Evolutionary conservation across 163 green algal species (phyloP), one percentile per base, ranked within the genome.

Genomic region (Coccomyxa subellipsoidea): DNA sequence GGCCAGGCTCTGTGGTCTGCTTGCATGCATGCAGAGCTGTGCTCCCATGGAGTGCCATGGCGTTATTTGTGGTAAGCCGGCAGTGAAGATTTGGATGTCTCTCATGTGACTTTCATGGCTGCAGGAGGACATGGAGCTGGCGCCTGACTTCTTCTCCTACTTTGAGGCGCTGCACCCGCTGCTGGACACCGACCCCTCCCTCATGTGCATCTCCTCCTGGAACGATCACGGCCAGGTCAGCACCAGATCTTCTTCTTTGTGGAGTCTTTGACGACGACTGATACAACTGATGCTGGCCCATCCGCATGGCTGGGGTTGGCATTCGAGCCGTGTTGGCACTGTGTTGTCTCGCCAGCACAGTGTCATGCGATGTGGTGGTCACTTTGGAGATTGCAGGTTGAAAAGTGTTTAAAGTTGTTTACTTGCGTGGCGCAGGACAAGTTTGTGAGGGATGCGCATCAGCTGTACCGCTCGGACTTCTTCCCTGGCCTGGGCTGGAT

Each of bases 401-500:
- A 18, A 12, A 8, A 59, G 47, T 59, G 4, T 27, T 27, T 12
- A 12, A 59, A 59, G 47, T 18, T 2, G 21, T 59, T 59, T 59
- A 59, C 47, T 27, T 21, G 21, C 23, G 47, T 59, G 47, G 21
- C 29, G 32, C 66, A 73, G 66, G 66, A 29, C 34, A 66, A 54
- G 29, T 72, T 87, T 69, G 86, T 89, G 47, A n/a, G 79, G 10
- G 81, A 90, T 27, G 25, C 79, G 7, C 53, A 8, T 32, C 76
- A 79, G 34, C 59, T 92, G 77, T 81, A 88, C 25, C 87, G 89
- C 34, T 87, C 86, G 37, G 91, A 93, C 76, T 94, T 94, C 82
- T 94, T 95, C 84, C 91, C 91, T 0, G 92, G 90, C 39, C 84
- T 93, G 9, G 90, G 90, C 9, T 93, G 90, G 90, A 91, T 92